Conservation (phyloP, 306 rosid genomes). For the Dryas drummondii region DNA sequence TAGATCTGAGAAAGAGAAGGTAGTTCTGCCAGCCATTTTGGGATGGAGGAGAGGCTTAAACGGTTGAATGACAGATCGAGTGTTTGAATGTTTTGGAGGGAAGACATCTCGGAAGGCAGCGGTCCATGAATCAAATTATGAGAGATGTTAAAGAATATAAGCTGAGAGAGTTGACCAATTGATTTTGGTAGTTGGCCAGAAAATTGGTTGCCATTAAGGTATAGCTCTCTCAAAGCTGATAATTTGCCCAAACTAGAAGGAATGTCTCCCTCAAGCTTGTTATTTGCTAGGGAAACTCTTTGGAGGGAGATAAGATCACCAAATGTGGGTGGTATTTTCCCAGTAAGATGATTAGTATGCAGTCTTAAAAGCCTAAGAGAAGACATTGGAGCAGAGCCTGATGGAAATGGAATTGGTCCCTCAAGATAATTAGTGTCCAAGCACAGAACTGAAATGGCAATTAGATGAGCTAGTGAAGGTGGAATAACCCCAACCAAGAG, state of each 20-base stretch:
- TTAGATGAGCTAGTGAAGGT: conserved; percentile 44
- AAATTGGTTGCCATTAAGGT: conserved; percentile 45
- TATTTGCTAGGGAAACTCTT: conserved; percentile 50
- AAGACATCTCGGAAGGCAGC: conserved; percentile 52
- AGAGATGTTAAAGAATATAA: conserved; percentile 43
- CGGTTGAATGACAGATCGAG: conserved; percentile 62
- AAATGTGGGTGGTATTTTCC: conserved; percentile 43
- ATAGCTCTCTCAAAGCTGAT: conserved; percentile 43
- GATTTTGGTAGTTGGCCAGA: conserved; percentile 60
- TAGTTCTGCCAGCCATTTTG: conserved; percentile 45
- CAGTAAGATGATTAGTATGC: conserved; percentile 45
- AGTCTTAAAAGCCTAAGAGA: conserved; percentile 46
- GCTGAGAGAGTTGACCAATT: conserved; percentile 51
- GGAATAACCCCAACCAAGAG: conserved; percentile 52
- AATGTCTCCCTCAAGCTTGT: conserved; percentile 52
- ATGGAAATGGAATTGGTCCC: conserved; percentile 60
- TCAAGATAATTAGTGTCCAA: conserved; percentile 50
- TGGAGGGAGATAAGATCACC: conserved; percentile 49
- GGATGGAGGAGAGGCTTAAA: conserved; percentile 46
- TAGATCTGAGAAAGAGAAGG: conserved; percentile 43
- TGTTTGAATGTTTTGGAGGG: conserved; percentile 54
- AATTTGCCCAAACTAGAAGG: conserved; percentile 57
- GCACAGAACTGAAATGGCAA: conserved; percentile 45
- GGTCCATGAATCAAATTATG: conserved; percentile 50
- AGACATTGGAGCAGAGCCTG: conserved; percentile 46